These are phyloP conservation scores for Apophysomyces ossiformis DNA, from an alignment of 371 early-diverging fungal species.

Conservation along the genomic window DNA sequence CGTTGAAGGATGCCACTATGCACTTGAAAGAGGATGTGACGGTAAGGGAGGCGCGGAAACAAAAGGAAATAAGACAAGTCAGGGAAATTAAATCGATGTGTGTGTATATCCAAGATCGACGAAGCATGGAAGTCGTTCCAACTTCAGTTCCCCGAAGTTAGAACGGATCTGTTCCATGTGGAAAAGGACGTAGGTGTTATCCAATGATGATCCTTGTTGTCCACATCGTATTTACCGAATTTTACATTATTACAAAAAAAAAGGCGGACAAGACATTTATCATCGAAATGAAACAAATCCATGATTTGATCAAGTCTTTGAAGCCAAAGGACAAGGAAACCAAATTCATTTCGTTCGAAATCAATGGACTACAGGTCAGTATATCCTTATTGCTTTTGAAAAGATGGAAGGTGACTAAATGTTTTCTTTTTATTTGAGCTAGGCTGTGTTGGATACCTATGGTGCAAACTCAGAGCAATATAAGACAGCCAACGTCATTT, in stretches of 20 bases:
- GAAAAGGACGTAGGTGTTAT: not conserved
- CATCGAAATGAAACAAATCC: slow-evolving; percentile 16
- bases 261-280: slow-evolving; percentile 24
- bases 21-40: not conserved
- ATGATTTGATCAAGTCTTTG: slow-evolving; percentile 16
- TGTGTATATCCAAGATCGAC: not conserved
- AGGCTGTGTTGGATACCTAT: slow-evolving; percentile 33
- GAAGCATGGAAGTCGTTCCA: slow-evolving; percentile 11
- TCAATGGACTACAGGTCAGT: slow-evolving; percentile 28
- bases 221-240: no score
- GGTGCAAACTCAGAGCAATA: slow-evolving; percentile 43
- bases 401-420: not conserved
- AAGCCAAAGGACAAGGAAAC: slow-evolving; percentile 9
- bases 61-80: not conserved
- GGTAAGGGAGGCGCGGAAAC: not conserved
- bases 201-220: not conserved
- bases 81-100: no score
- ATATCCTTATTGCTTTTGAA: not conserved
- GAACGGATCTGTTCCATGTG: slow-evolving; percentile 14
- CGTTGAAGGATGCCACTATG: slow-evolving; percentile 13
- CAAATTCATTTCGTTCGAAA: slow-evolving; percentile 23
- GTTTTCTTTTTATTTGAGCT: not conserved
- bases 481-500: slow-evolving; percentile 30
- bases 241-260: not conserved
- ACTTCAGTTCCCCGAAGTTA: slow-evolving; percentile 9